These are phyloP conservation scores for Castanea mollissima DNA, from an alignment of 306 rosid genomes.

Conservation along the genomic window DNA sequence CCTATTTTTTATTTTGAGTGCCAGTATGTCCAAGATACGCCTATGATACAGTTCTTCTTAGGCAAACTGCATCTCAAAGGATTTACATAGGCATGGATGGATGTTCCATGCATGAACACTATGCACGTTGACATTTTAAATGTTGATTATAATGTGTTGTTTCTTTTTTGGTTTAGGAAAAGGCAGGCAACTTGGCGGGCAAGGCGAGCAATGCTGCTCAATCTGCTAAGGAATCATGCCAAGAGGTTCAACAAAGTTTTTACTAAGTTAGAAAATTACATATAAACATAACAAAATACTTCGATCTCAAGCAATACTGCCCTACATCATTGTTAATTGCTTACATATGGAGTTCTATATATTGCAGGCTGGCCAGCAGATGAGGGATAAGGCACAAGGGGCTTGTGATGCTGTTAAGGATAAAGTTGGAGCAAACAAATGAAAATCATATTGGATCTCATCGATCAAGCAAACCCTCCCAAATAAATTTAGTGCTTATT, in stretches of 20 bases:
- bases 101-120: neutral
- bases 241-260: slow-evolving; percentile 27
- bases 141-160: neutral
- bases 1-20: too few species aligned
- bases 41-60: too few species aligned
- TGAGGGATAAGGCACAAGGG: slow-evolving; percentile 25
- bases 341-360: neutral
- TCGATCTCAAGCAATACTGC: neutral
- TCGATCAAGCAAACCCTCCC: neutral
- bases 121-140: too few species aligned
- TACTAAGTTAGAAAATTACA: neutral
- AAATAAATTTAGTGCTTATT: neutral
- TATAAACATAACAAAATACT: neutral
- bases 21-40: too few species aligned
- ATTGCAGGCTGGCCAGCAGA: slow-evolving; percentile 42
- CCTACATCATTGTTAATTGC: neutral
- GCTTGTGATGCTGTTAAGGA: slow-evolving; percentile 24
- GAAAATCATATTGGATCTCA: neutral
- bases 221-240: slow-evolving; percentile 41
- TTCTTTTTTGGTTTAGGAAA: slow-evolving; percentile 35
- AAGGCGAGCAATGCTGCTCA: slow-evolving; percentile 37
- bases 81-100: neutral
- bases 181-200: slow-evolving; percentile 35
- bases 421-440: slow-evolving; percentile 27
- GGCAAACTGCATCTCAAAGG: neutral